Conservation (phyloP, 345 rosid species). For the Hypericum perforatum region DNA sequence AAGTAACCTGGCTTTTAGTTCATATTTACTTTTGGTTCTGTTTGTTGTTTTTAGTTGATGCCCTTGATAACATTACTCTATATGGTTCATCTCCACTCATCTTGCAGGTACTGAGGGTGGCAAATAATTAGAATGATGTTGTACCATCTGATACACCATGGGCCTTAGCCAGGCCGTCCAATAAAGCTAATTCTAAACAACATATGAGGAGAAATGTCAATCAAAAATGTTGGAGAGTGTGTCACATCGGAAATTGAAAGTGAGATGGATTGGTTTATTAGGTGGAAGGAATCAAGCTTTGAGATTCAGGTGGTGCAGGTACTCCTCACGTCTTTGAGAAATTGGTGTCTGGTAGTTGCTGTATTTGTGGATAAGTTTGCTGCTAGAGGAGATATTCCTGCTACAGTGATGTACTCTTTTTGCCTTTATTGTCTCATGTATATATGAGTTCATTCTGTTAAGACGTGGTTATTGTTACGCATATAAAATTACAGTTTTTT, state of each 20-base stretch:
- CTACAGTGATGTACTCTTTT: too few relatives aligned
- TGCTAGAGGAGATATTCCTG: too few relatives aligned
- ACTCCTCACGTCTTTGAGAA: neutral
- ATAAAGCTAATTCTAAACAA: conserved; percentile 40
- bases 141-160: conserved; percentile 64
- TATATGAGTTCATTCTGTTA: too few relatives aligned
- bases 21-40: too few relatives aligned
- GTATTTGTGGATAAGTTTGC: too few relatives aligned
- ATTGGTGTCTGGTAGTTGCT: too few relatives aligned
- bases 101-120: conserved; percentile 59
- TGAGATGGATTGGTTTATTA: conserved; percentile 54
- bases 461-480: too few relatives aligned
- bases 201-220: conserved; percentile 54
- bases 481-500: too few relatives aligned
- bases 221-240: conserved; percentile 51
- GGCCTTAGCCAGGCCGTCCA: conserved; percentile 58
- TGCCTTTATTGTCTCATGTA: too few relatives aligned
- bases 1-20: too few relatives aligned
- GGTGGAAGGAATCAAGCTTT: conserved; percentile 47
- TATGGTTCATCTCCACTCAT: neutral
- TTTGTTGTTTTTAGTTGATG: too few relatives aligned
- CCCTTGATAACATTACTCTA: too few relatives aligned
- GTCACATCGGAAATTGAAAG: conserved; percentile 29
- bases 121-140: conserved; percentile 63
- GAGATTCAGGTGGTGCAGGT: conserved; percentile 91